phyloP scores from a whole-genome alignment of 2,329 filamentous ascomycete genomes.

The Fusarium nygamai region DNA sequence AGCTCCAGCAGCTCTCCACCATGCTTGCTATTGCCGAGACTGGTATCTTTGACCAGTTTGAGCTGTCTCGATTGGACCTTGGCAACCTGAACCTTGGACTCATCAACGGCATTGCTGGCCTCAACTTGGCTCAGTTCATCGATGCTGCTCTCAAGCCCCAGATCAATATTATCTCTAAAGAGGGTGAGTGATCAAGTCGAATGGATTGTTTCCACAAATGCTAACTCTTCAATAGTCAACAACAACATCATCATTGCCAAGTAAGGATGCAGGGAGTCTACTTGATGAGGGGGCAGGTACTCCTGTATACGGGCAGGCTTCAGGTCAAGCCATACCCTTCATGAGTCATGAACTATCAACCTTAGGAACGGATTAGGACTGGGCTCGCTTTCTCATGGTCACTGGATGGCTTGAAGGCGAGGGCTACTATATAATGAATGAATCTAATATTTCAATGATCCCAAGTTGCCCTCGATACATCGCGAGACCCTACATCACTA shows the following conservation, averaged over 20 bases:
- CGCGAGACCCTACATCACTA: background rate
- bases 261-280: background rate
- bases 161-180: constrained; percentile 42
- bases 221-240: constrained; percentile 11
- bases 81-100: constrained; percentile 45
- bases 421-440: background rate
- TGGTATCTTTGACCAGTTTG: constrained; percentile 45
- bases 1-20: constrained; percentile 54
- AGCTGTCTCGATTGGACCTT: constrained; percentile 42
- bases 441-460: background rate
- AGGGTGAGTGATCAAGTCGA: constrained; percentile 24
- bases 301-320: constrained; percentile 10
- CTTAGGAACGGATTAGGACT: background rate
- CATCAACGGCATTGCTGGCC: constrained; percentile 39
- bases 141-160: constrained; percentile 42
- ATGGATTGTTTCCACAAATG: fast-evolving
- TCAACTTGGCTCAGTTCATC: constrained; percentile 47
- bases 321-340: constrained; percentile 11
- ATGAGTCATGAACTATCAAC: constrained; percentile 6
- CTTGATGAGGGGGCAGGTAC: constrained; percentile 26
- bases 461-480: background rate
- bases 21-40: constrained; percentile 47
- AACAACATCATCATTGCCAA: constrained; percentile 8
- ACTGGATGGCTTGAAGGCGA: constrained; percentile 10
- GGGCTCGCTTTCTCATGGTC: background rate